phyloP scores from a whole-genome alignment of 345 rosid species.

The Moricandia moricandioides region DNA sequence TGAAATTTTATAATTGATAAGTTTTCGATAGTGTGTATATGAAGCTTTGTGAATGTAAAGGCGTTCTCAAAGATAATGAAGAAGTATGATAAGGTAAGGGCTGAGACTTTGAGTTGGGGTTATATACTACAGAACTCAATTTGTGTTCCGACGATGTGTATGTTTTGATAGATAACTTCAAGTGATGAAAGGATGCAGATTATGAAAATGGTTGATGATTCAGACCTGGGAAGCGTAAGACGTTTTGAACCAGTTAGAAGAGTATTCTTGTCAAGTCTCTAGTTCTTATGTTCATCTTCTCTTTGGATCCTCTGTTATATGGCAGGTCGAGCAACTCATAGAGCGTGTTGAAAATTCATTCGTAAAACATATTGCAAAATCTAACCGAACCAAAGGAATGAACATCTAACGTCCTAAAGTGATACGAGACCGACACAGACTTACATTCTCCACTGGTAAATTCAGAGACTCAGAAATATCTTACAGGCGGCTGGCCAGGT shows the following conservation, averaged over 20 bases:
- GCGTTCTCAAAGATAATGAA: too few relatives aligned
- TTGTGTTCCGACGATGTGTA: neutral
- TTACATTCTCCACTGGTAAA: neutral
- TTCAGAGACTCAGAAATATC: too few relatives aligned
- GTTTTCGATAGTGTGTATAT: neutral
- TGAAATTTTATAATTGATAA: neutral
- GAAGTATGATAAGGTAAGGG: too few relatives aligned
- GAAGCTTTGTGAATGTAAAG: neutral
- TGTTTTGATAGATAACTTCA: neutral
- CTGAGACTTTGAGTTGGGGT: neutral
- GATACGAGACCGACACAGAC: neutral
- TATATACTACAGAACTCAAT: too few relatives aligned
- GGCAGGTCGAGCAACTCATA: constrained; percentile 38
- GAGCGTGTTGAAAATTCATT: neutral
- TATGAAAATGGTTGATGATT: neutral
- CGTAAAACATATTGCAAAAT: neutral
- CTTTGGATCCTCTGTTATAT: neutral
- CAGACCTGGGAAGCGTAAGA: neutral
- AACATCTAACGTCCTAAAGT: neutral
- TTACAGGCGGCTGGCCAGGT: too few relatives aligned
- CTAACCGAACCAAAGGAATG: neutral
- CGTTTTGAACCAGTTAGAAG: neutral
- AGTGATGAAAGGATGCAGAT: neutral
- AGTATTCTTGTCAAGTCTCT: neutral
- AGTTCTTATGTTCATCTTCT: too few relatives aligned